These are phyloP conservation scores for Oldenlandia corymbosa DNA, from an alignment of 257 asterid genomes.

Conservation along the genomic window DNA sequence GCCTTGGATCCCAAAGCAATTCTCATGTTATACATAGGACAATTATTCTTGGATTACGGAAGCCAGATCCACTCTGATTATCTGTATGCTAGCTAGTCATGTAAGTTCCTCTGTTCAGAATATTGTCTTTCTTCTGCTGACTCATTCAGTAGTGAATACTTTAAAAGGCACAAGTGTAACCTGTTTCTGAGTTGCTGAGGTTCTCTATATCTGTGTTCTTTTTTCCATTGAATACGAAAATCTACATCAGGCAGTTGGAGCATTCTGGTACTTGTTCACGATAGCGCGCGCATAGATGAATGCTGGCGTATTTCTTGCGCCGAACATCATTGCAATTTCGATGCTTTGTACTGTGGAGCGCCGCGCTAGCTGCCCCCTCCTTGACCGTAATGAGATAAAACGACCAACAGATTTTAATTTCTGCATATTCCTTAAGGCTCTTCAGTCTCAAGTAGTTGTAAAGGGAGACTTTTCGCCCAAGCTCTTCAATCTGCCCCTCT, in stretches of 20 bases:
- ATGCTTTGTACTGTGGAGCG: constrained; percentile 33
- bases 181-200: neutral
- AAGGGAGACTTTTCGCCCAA: constrained; percentile 29
- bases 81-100: too few relatives aligned
- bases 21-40: too few relatives aligned
- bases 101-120: too few relatives aligned
- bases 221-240: neutral
- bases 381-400: constrained; percentile 25
- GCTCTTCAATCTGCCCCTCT: constrained; percentile 51
- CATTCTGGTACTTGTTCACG: constrained; percentile 60
- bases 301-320: constrained; percentile 53
- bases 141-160: too few relatives aligned
- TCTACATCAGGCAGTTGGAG: constrained; percentile 39
- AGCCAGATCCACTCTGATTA: too few relatives aligned
- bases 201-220: neutral
- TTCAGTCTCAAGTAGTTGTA: constrained; percentile 41
- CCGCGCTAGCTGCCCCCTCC: constrained; percentile 26
- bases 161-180: neutral
- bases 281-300: constrained; percentile 46
- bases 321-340: constrained; percentile 10
- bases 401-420: constrained; percentile 41
- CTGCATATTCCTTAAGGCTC: constrained; percentile 61
- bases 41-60: too few relatives aligned
- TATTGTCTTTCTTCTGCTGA: neutral
- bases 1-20: too few relatives aligned